phyloP scores from a whole-genome alignment of 108 stramenopile species.

The Thalassiosira profunda region DNA sequence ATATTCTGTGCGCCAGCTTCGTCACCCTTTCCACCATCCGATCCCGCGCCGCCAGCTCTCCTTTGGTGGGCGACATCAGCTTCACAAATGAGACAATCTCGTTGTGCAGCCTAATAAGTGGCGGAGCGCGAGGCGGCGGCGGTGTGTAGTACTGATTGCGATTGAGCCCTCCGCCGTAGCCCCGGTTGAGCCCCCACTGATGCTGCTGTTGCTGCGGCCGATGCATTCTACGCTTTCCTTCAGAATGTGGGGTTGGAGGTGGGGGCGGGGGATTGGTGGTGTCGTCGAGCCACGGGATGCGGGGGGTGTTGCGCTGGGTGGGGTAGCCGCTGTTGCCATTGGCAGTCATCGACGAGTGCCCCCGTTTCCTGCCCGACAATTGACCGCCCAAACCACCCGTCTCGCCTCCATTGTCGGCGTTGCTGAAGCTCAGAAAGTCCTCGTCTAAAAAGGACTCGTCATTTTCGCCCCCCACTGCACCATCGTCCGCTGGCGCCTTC shows the following conservation, averaged over 20 bases:
- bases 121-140: conserved; percentile 40
- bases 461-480: conserved; percentile 2
- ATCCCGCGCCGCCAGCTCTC: conserved; percentile 68
- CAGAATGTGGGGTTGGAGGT: background rate
- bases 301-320: background rate
- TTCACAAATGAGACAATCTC: conserved; percentile 95
- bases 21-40: conserved; percentile 57
- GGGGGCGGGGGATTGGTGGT: background rate
- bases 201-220: conserved; percentile 9
- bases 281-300: conserved; percentile 10
- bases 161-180: conserved; percentile 15
- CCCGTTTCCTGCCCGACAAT: conserved; percentile 6
- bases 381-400: background rate
- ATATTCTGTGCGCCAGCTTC: conserved; percentile 43
- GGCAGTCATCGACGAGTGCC: background rate
- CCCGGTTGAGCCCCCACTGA: conserved; percentile 2
- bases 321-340: background rate
- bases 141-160: conserved; percentile 8
- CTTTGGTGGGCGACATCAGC: conserved; percentile 81
- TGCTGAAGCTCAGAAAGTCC: conserved; percentile 32
- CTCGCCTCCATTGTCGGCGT: conserved; percentile 24
- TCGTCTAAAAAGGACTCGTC: conserved; percentile 23
- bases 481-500: background rate
- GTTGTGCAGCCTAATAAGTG: conserved; percentile 91
- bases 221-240: background rate